Evolutionary conservation across 768 basidiomycete genomes (phyloP).

Genomic region (Cubamyces lactineus): DNA sequence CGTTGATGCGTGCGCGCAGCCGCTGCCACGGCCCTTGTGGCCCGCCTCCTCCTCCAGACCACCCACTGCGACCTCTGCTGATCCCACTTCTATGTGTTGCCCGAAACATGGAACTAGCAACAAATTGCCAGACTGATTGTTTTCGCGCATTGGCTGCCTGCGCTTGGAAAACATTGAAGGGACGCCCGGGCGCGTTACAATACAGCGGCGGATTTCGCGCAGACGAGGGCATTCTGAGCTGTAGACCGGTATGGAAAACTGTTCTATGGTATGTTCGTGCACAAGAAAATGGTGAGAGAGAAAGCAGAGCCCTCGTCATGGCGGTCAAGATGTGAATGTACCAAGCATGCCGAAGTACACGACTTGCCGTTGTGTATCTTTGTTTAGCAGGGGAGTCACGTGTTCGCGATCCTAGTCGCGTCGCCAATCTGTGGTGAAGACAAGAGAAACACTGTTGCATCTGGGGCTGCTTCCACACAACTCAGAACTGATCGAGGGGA

Average conservation of each 20-base stretch:
- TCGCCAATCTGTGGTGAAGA: too few species aligned
- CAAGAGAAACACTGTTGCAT: too few species aligned
- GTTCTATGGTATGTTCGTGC: background rate
- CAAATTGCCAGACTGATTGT: conserved; percentile 24
- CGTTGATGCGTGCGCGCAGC: conserved; percentile 45
- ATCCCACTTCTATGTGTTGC: conserved; percentile 30
- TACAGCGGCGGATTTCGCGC: background rate
- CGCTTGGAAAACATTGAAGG: background rate
- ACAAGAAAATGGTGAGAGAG: conserved; percentile 6
- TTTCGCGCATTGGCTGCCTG: background rate
- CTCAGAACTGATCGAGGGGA: background rate
- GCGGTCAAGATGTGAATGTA: background rate
- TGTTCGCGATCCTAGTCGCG: too few species aligned
- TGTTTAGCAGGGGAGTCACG: too few species aligned
- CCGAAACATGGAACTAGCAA: conserved; percentile 15
- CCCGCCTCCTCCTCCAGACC: background rate
- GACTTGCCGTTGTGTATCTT: background rate
- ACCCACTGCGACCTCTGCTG: background rate
- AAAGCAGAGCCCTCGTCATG: conserved; percentile 13
- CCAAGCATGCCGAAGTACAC: background rate
- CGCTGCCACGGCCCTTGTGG: conserved; percentile 21
- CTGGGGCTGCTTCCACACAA: too few species aligned
- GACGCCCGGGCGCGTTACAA: background rate
- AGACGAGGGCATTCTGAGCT: conserved; percentile 4
- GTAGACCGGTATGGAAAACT: background rate